Percentiles rank a stretch among this genome's conserved stretches.
phyloP scores from a whole-genome alignment of 1,284 basidiomycete genomes.

The Phlebopus sp. region DNA sequence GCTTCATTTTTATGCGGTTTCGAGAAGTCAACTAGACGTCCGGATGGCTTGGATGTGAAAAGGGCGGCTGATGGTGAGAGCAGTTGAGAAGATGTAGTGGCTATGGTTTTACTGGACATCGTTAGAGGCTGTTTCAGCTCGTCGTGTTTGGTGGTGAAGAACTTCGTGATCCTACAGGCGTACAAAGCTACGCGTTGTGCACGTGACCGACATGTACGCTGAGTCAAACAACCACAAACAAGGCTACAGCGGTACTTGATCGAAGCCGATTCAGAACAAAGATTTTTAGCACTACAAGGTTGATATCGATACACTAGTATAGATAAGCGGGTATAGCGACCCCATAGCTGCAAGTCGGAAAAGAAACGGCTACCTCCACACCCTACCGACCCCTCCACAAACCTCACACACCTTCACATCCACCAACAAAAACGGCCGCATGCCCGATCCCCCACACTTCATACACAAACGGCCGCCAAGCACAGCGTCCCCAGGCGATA shows the following conservation, averaged over 20 bases:
- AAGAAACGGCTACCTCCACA: constrained; percentile 31
- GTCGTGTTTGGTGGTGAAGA: no score
- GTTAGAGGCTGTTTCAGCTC: no score
- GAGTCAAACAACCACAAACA: no score
- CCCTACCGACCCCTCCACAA: constrained; percentile 63
- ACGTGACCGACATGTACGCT: no score
- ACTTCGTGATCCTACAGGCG: no score
- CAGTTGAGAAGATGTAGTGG: background rate
- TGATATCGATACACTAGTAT: background rate
- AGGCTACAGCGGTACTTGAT: no score
- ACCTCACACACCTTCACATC: constrained; percentile 46
- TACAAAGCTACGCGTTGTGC: no score
- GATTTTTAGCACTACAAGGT: no score
- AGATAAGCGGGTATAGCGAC: background rate
- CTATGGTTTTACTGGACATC: constrained; percentile 1
- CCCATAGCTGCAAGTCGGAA: no score
- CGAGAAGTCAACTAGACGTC: constrained; percentile 34
- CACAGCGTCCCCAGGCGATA: constrained; percentile 64
- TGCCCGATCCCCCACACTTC: constrained; percentile 61
- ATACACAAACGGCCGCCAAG: constrained; percentile 65
- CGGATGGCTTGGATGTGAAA: constrained; percentile 22
- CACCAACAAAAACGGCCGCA: constrained; percentile 51
- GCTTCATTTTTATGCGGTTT: constrained; percentile 59
- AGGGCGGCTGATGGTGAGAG: constrained; percentile 23
- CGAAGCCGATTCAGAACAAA: no score